Percentiles rank a stretch among this genome's conserved stretches.
Evolutionary conservation across 2,329 filamentous ascomycete species (phyloP).

Genomic region (Chaetothyriales sp.): DNA sequence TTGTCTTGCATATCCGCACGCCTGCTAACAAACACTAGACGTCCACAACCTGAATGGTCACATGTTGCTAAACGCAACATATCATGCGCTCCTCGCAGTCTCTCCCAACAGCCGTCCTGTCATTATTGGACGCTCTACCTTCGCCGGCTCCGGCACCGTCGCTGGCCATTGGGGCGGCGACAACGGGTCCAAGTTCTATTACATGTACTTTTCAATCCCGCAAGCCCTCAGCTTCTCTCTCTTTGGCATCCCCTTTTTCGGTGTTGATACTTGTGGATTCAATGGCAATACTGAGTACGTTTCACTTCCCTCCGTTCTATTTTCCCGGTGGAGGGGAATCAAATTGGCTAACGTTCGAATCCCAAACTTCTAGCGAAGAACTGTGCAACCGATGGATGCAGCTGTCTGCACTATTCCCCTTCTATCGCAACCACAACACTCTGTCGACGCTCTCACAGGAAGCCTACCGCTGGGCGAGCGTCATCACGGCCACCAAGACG

Average conservation of each 20-base stretch:
- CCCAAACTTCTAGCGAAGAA: slow-evolving; percentile 33
- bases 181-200: slow-evolving; percentile 56
- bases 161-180: slow-evolving; percentile 76
- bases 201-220: slow-evolving; percentile 64
- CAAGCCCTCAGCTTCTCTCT: slow-evolving; percentile 63
- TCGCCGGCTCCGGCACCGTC: slow-evolving; percentile 60
- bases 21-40: slow-evolving; percentile 30
- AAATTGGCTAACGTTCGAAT: not conserved
- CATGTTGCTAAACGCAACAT: slow-evolving; percentile 64
- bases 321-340: too few species aligned
- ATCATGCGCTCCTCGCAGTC: slow-evolving; percentile 51
- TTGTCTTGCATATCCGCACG: too few species aligned
- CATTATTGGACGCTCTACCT: slow-evolving; percentile 72
- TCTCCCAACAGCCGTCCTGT: slow-evolving; percentile 61
- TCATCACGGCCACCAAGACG: slow-evolving; percentile 48
- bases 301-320: not conserved
- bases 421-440: slow-evolving; percentile 64
- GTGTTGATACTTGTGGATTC: slow-evolving; percentile 58
- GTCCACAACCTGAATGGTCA: slow-evolving; percentile 69
- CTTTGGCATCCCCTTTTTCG: slow-evolving; percentile 67
- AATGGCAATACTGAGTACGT: slow-evolving; percentile 44
- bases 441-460: slow-evolving; percentile 52
- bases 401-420: slow-evolving; percentile 60
- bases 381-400: slow-evolving; percentile 65
- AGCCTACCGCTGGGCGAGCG: slow-evolving; percentile 55